phyloP scores from a whole-genome alignment of 805 yeast species.

The Ogataea methylovora region DNA sequence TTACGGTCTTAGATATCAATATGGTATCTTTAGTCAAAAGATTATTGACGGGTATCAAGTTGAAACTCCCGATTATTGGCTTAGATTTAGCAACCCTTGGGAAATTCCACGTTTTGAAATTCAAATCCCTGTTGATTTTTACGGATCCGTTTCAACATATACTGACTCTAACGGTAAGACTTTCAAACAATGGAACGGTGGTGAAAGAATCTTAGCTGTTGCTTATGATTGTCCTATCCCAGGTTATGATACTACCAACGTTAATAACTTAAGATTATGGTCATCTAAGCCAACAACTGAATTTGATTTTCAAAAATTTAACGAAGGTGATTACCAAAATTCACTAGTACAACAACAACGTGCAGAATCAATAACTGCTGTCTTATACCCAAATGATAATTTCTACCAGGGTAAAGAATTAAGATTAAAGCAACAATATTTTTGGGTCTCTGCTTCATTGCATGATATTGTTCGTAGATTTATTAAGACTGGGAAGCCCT shows the following conservation, averaged over 20 bases:
- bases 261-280: slow-evolving; percentile 89
- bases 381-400: slow-evolving; percentile 89
- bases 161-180: slow-evolving; percentile 47
- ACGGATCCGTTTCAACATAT: slow-evolving; percentile 66
- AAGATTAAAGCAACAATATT: slow-evolving; percentile 90
- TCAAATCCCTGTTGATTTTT: slow-evolving; percentile 83
- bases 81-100: slow-evolving; percentile 87
- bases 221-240: slow-evolving; percentile 93
- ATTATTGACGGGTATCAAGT: slow-evolving; percentile 91
- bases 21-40: slow-evolving; percentile 87
- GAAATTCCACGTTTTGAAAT: slow-evolving; percentile 83
- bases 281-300: slow-evolving; percentile 83
- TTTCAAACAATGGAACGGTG: slow-evolving; percentile 73
- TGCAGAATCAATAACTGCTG: slow-evolving; percentile 91
- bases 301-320: slow-evolving; percentile 86
- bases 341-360: slow-evolving; percentile 80
- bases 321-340: slow-evolving; percentile 81
- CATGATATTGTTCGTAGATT: slow-evolving; percentile 87
- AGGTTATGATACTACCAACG: slow-evolving; percentile 75
- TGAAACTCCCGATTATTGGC: slow-evolving; percentile 93
- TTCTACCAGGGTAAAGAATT: slow-evolving; percentile 87
- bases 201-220: slow-evolving; percentile 82
- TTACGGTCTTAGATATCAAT: slow-evolving; percentile 86
- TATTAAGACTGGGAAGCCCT: slow-evolving; percentile 67
- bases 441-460: slow-evolving; percentile 93